phyloP scores from a whole-genome alignment of 108 stramenopile species.

The Nannochloropsis gaditana region DNA sequence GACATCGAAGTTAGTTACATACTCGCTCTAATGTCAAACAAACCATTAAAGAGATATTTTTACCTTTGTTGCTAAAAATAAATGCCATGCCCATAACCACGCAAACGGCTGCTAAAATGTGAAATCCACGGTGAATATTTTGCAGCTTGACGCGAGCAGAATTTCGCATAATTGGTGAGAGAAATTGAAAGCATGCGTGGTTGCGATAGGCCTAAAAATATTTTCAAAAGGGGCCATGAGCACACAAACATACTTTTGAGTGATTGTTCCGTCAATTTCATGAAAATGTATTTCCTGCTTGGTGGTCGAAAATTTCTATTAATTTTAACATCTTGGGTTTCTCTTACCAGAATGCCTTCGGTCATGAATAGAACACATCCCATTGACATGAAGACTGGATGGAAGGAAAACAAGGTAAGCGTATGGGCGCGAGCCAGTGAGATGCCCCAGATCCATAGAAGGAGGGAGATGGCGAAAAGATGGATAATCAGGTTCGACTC shows the following conservation, averaged over 20 bases:
- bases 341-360: neutral
- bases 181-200: neutral
- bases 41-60: neutral
- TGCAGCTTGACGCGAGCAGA: neutral
- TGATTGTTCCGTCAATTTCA: neutral
- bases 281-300: neutral
- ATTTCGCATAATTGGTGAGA: neutral
- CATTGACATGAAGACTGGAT: constrained; percentile 3
- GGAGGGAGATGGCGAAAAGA: neutral
- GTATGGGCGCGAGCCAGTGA: neutral
- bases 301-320: too few relatives aligned
- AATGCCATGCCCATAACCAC: neutral
- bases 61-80: neutral
- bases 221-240: too few relatives aligned
- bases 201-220: constrained; percentile 6
- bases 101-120: neutral
- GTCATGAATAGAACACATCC: neutral
- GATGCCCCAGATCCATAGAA: neutral
- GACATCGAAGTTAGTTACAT: neutral
- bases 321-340: too few relatives aligned
- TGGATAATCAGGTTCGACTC: neutral
- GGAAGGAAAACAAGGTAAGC: neutral
- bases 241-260: too few relatives aligned
- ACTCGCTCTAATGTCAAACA: neutral
- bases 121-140: constrained; percentile 12